A percentile compares a stretch with the other conserved stretches of the same genome.
These are phyloP conservation scores for Solanum bulbocastanum DNA, from an alignment of 257 asterid genomes.

Conservation along the genomic window DNA sequence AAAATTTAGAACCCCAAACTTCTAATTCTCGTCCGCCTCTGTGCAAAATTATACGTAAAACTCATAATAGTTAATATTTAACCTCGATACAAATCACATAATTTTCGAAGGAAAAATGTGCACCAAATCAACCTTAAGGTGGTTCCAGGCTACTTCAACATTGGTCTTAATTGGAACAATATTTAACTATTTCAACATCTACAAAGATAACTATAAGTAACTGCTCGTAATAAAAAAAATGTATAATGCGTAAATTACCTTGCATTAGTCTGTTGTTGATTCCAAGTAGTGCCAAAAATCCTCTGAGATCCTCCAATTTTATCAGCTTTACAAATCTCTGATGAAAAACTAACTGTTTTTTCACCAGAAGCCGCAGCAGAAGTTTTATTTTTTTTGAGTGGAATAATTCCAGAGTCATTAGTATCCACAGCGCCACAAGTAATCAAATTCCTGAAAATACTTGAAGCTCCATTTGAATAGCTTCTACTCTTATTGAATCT, in stretches of 20 bases:
- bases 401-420: conserved; percentile 42
- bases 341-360: conserved; percentile 1
- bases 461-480: conserved; percentile 26
- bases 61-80: too few relatives aligned
- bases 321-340: conserved; percentile 32
- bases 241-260: conserved; percentile 18
- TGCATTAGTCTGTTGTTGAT: conserved; percentile 24
- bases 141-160: not conserved
- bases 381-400: conserved; percentile 8
- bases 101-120: too few relatives aligned
- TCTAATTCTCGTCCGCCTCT: not conserved
- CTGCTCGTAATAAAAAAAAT: not conserved
- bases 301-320: conserved; percentile 61
- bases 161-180: not conserved
- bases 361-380: not conserved
- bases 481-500: conserved; percentile 32
- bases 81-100: too few relatives aligned
- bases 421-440: conserved; percentile 62
- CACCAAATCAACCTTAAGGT: not conserved
- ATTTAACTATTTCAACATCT: too few relatives aligned
- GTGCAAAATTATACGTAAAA: not conserved
- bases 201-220: not conserved
- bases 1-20: too few relatives aligned
- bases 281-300: conserved; percentile 47
- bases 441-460: conserved; percentile 49